Base-by-base conservation (phyloP, 257 asterid species). In the Linderniella brevidens region DNA sequence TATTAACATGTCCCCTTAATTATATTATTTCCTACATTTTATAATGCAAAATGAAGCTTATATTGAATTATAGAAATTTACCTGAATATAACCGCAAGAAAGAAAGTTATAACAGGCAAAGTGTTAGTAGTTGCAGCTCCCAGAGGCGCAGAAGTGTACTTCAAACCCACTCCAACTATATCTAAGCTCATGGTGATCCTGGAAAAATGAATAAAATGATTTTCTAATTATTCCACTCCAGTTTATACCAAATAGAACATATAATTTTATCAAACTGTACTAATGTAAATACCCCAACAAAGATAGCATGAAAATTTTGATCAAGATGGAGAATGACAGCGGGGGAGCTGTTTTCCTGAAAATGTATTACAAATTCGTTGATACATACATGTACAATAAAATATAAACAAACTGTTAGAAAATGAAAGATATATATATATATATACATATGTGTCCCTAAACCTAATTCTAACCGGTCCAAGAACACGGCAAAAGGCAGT, bases 51-150 rank as follows among this genome's bases (percentile, higher is more conserved):
- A 25, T 3, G 32, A 6, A 25, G 32, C 32, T 25, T 25, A 2
- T 25, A 25, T 25, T 3, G 9, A 11, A 10, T 9, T 3, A n/a
- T 16, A 16, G 17, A 44, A 44, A 44, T 8, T 50, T 75, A 84
- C 97, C 97, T 59, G 9, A 79, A 54, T 7, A 86, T 39, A 56
- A 86, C 57, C 0, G 97, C 97, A 44, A 86, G 77, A 63, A 86
- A 66, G 73, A 86, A 86, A 19, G 94, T 86, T 14, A 83, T 71
- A 15, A 77, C 93, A 3, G 97, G 97, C 16, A 86, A 84, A 10
- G 85, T 75, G 58, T 86, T 86, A 12, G 94, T 58, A 20, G 85
- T 65, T 20, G 97, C 97, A 43, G 97, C 94, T 19, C 92, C 97
- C 66, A 82, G 52, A 16, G 93, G 63, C 42, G 97, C 97, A 39